Conservation (phyloP, 2,329 filamentous ascomycete species). For the Epichloe sibirici region DNA sequence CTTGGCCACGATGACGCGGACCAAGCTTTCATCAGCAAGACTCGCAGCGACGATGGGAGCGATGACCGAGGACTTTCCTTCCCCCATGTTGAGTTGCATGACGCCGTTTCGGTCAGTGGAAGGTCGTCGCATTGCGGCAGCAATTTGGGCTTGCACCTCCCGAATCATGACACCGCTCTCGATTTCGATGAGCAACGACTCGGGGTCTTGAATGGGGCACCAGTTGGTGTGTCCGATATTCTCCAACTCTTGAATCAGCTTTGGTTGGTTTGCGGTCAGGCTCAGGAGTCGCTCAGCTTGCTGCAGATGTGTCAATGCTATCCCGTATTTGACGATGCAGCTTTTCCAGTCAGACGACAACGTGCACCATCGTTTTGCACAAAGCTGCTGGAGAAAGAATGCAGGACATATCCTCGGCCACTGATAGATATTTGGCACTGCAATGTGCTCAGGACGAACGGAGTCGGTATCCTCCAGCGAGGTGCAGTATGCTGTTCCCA, state of each 20-base stretch:
- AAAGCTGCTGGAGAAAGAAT: conserved; percentile 24
- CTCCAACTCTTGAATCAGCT: conserved; percentile 28
- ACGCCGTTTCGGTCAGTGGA: conserved; percentile 31
- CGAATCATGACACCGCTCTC: conserved; percentile 52
- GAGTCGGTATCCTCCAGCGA: neutral
- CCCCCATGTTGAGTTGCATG: conserved; percentile 60
- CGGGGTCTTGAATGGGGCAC: conserved; percentile 37
- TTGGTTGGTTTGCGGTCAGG: conserved; percentile 12
- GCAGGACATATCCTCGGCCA: conserved; percentile 9
- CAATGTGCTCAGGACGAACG: neutral
- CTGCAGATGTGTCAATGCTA: conserved; percentile 28
- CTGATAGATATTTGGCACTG: conserved; percentile 2
- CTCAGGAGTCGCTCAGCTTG: conserved; percentile 27
- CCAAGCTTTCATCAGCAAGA: conserved; percentile 39
- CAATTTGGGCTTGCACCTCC: conserved; percentile 44
- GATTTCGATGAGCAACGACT: conserved; percentile 51
- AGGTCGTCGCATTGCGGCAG: conserved; percentile 39
- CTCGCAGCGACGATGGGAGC: conserved; percentile 47
- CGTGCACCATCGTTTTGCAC: conserved; percentile 2
- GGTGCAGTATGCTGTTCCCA: neutral
- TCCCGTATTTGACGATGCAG: conserved; percentile 26
- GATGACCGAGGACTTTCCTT: conserved; percentile 60
- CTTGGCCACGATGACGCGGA: conserved; percentile 48
- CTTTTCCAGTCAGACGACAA: conserved; percentile 22
- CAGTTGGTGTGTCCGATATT: conserved; percentile 46